Conservation (phyloP, 2,329 filamentous ascomycete genomes). For the Metarhizium humberi region DNA sequence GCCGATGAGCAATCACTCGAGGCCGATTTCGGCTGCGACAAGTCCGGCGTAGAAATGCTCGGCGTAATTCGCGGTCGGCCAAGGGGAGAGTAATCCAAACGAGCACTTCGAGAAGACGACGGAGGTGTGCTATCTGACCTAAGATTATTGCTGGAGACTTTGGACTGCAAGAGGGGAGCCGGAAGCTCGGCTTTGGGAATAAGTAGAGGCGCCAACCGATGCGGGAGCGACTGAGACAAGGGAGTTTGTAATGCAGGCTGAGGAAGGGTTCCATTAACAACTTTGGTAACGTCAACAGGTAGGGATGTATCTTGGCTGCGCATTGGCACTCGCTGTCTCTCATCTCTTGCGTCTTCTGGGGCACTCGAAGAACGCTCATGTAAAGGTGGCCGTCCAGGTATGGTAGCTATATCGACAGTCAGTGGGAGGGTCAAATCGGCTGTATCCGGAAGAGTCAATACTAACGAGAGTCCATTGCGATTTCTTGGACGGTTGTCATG, state of each 20-base stretch:
- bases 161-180: slow-evolving; percentile 15
- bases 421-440: slow-evolving; percentile 10
- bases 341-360: slow-evolving; percentile 22
- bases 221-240: slow-evolving; percentile 36
- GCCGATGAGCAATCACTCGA: slow-evolving; percentile 24
- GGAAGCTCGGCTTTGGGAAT: slow-evolving; percentile 31
- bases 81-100: slow-evolving; percentile 37
- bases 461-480: slow-evolving; percentile 63
- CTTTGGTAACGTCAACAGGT: slow-evolving; percentile 13
- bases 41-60: slow-evolving; percentile 25
- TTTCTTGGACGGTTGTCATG: slow-evolving; percentile 60
- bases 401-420: slow-evolving; percentile 41
- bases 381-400: slow-evolving; percentile 54
- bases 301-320: neutral
- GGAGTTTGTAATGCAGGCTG: slow-evolving; percentile 19
- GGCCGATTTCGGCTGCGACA: slow-evolving; percentile 35
- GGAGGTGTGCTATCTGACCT: slow-evolving; percentile 34
- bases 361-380: slow-evolving; percentile 57
- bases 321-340: slow-evolving; percentile 7
- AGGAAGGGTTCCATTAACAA: slow-evolving; percentile 16
- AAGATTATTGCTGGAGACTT: slow-evolving; percentile 35
- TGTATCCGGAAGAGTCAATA: slow-evolving; percentile 8
- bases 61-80: slow-evolving; percentile 31
- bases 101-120: slow-evolving; percentile 26
- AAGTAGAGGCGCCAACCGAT: slow-evolving; percentile 42